Evolutionary conservation across 495 filamentous ascomycete species (phyloP).

Genomic region (Trichocladium uniseriatum): DNA sequence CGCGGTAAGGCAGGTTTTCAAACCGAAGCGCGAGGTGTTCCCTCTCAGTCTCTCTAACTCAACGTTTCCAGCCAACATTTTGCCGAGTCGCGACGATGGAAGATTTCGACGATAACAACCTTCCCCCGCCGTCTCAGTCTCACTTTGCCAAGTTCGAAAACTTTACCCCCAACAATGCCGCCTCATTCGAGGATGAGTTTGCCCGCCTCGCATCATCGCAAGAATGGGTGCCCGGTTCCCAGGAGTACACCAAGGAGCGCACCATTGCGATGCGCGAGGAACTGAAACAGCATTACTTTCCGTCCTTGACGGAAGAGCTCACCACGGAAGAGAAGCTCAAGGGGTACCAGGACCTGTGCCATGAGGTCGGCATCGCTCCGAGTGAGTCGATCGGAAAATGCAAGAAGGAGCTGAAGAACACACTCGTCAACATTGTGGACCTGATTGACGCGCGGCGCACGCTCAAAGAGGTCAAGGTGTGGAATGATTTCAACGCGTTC

Average conservation of each 20-base stretch:
- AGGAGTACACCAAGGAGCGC: slow-evolving; percentile 24
- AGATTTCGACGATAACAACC: too few species aligned
- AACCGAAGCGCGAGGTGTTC: too few species aligned
- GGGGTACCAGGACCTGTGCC: slow-evolving; percentile 26
- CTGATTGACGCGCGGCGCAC: slow-evolving; percentile 37
- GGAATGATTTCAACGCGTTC: slow-evolving; percentile 26
- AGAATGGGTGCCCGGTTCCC: slow-evolving; percentile 22
- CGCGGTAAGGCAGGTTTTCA: too few species aligned
- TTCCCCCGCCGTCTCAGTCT: too few species aligned
- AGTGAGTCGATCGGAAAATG: slow-evolving; percentile 18
- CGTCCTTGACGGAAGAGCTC: slow-evolving; percentile 6
- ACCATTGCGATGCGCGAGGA: slow-evolving; percentile 28
- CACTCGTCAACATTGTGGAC: slow-evolving; percentile 46
- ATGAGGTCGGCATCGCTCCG: slow-evolving; percentile 27
- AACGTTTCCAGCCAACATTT: too few species aligned
- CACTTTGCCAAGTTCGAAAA: slow-evolving; percentile 26
- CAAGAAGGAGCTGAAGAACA: slow-evolving; percentile 24
- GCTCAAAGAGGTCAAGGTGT: slow-evolving; percentile 21
- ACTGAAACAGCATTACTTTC: slow-evolving; percentile 25
- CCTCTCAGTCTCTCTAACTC: too few species aligned
- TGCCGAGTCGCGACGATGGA: too few species aligned
- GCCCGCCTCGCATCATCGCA: slow-evolving; percentile 30
- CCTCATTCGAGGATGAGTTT: slow-evolving; percentile 30
- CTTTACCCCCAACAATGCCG: slow-evolving; percentile 24
- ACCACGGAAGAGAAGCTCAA: slow-evolving; percentile 11